Evolutionary conservation across 345 rosid species (phyloP).

Genomic region (Trapa bicornis): DNA sequence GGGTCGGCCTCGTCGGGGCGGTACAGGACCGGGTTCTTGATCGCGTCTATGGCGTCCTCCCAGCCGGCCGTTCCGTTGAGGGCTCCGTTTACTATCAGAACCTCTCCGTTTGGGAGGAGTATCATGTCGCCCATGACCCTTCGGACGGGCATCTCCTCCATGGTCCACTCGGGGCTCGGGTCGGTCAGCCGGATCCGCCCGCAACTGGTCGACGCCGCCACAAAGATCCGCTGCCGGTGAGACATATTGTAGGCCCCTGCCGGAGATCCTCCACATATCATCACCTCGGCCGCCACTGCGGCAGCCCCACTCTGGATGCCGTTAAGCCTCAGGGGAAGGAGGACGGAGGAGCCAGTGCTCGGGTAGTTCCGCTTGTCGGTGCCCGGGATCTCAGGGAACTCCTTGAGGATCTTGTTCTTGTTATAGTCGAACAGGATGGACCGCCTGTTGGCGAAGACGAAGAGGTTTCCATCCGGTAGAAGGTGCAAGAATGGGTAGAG

Average conservation of each 20-base stretch:
- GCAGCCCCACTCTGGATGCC: neutral
- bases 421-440: constrained; percentile 47
- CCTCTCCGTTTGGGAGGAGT: constrained; percentile 45
- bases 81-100: constrained; percentile 62
- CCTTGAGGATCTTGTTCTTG: constrained; percentile 31
- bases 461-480: constrained; percentile 61
- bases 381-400: constrained; percentile 56
- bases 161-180: constrained; percentile 47
- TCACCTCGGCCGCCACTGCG: constrained; percentile 39
- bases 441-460: constrained; percentile 60
- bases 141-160: constrained; percentile 74
- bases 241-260: constrained; percentile 39
- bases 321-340: constrained; percentile 47
- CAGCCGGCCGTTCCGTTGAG: constrained; percentile 75
- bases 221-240: constrained; percentile 21
- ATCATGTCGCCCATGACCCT: constrained; percentile 72
- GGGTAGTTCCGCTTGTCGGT: constrained; percentile 62
- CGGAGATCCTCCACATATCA: constrained; percentile 73
- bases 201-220: constrained; percentile 53
- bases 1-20: constrained; percentile 29
- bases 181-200: constrained; percentile 58
- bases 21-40: constrained; percentile 57
- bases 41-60: constrained; percentile 57
- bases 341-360: constrained; percentile 66
- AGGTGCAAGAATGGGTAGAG: constrained; percentile 76